Evolutionary conservation across 768 basidiomycete species (phyloP).

Genomic region (Clathrus columnatus): DNA sequence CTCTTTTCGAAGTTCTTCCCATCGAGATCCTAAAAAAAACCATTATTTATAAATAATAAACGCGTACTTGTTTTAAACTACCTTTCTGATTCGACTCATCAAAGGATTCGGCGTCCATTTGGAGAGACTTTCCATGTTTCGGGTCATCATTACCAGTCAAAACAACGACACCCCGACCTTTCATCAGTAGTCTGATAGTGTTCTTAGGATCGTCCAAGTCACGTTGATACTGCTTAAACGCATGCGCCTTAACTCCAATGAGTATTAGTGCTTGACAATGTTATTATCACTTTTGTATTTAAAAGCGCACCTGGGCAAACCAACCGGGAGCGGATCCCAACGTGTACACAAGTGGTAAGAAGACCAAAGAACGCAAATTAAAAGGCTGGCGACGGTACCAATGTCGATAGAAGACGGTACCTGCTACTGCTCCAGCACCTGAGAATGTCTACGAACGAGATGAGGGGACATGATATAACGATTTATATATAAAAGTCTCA

Average conservation of each 20-base stretch:
- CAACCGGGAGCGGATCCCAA: neutral
- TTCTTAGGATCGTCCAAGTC: neutral
- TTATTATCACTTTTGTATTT: neutral
- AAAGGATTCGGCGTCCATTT: too few species aligned
- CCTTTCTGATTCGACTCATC: neutral
- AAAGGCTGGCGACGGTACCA: constrained; percentile 6
- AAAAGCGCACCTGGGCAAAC: neutral
- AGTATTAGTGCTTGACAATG: neutral
- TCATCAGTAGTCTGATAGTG: neutral
- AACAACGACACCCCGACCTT: neutral
- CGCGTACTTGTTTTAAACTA: neutral
- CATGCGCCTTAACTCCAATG: neutral
- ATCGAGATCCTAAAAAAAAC: neutral
- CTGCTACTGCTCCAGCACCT: neutral
- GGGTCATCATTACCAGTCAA: neutral
- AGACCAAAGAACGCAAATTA: neutral
- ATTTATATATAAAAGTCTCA: neutral
- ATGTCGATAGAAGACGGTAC: constrained; percentile 1
- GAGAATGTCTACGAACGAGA: neutral
- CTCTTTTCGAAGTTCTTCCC: constrained; percentile 5
- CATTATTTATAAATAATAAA: neutral
- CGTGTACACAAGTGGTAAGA: neutral
- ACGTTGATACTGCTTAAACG: neutral
- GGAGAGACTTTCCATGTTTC: too few species aligned
- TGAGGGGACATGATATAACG: neutral